Conservation (phyloP, 148 eudicot species). For the Nyssa sinensis region DNA sequence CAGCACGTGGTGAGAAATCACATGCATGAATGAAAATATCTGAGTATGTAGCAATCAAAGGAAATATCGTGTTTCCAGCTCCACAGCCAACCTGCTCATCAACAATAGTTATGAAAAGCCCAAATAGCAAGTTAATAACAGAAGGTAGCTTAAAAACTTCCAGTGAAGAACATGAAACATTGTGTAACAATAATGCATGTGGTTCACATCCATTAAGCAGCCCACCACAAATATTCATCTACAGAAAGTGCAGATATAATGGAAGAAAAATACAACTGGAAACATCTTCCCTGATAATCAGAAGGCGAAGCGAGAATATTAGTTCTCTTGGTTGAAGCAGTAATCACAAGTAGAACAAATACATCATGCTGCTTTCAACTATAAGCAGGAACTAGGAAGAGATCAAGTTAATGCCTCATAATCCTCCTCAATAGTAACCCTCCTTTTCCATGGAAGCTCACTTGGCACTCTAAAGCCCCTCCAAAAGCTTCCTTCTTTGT, state of each 20-base stretch:
- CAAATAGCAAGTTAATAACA: background rate
- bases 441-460: too few relatives aligned
- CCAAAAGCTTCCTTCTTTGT: too few relatives aligned
- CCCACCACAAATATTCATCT: background rate
- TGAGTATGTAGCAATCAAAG: constrained; percentile 75
- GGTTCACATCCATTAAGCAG: background rate
- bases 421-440: background rate
- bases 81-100: constrained; percentile 88
- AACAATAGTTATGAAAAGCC: constrained; percentile 11
- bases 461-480: too few relatives aligned
- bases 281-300: background rate
- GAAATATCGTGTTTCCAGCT: constrained; percentile 91
- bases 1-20: constrained; percentile 91
- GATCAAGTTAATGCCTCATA: background rate
- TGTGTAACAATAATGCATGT: background rate
- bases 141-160: background rate
- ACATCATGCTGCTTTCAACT: background rate
- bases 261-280: background rate
- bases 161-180: background rate
- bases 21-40: constrained; percentile 82
- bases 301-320: background rate
- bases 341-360: background rate
- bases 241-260: background rate
- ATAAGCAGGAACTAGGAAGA: background rate
- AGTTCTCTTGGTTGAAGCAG: background rate